phyloP scores from a whole-genome alignment of 1,284 basidiomycete genomes.

The Irpex sp. region DNA sequence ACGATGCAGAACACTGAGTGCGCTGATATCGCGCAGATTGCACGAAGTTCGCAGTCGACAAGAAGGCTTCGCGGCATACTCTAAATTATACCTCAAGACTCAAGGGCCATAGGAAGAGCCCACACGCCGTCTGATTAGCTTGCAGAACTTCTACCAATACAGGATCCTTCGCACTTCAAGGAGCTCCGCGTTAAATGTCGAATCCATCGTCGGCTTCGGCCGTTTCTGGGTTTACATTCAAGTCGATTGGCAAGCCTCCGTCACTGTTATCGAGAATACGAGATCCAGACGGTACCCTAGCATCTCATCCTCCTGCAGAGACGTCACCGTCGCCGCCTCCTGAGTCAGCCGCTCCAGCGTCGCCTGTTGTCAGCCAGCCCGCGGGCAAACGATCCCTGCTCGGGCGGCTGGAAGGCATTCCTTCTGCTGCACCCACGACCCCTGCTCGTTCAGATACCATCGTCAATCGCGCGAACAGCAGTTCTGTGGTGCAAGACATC shows the following conservation, averaged over 20 bases:
- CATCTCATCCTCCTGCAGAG: not conserved
- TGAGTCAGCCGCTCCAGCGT: not conserved
- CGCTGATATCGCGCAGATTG: not conserved
- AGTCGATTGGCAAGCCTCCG: conserved; percentile 13
- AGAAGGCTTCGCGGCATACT: too few relatives aligned
- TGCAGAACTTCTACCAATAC: too few relatives aligned
- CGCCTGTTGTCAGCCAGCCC: not conserved
- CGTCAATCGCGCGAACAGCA: not conserved
- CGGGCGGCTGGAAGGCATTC: not conserved
- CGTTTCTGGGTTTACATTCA: conserved; percentile 11
- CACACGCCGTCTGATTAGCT: too few relatives aligned
- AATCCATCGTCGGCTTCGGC: not conserved
- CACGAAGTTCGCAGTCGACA: not conserved
- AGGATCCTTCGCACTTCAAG: not conserved
- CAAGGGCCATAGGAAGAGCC: too few relatives aligned
- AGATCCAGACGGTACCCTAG: not conserved
- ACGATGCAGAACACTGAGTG: not conserved
- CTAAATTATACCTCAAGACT: too few relatives aligned
- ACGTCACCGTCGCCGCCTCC: conserved; percentile 1
- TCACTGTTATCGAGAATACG: conserved; percentile 12
- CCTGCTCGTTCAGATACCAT: not conserved
- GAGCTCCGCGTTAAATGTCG: not conserved
- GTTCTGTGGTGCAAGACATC: not conserved
- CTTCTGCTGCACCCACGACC: not conserved
- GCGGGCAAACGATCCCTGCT: not conserved